Evolutionary conservation across 2,329 filamentous ascomycete species (phyloP).

Genomic region (Ophiocordyceps unilateralis): DNA sequence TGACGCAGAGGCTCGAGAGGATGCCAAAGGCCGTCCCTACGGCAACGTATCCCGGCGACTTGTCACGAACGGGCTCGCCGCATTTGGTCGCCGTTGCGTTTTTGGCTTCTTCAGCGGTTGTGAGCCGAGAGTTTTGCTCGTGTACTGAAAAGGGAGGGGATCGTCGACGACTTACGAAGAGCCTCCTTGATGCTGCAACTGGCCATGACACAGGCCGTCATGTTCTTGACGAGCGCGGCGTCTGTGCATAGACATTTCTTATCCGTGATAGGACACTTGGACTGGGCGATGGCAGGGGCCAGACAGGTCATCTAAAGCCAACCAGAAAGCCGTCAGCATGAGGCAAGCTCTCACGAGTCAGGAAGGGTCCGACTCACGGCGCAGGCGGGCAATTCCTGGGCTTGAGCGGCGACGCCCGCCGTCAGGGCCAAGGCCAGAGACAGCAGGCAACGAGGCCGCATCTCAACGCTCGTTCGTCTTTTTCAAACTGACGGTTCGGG

Average conservation of each 20-base stretch:
- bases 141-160: background rate
- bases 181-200: conserved; percentile 14
- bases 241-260: conserved; percentile 15
- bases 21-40: conserved; percentile 16
- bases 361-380: background rate
- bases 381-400: background rate
- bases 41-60: conserved; percentile 14
- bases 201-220: conserved; percentile 11
- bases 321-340: background rate
- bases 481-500: background rate
- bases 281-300: background rate
- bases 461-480: background rate
- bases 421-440: background rate
- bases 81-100: conserved; percentile 9
- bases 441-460: background rate
- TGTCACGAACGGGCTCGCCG: conserved; percentile 11
- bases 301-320: background rate
- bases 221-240: conserved; percentile 7
- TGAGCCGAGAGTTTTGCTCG: background rate
- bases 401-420: conserved; percentile 8
- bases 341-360: background rate
- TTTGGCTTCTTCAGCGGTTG: conserved; percentile 7
- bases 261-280: conserved; percentile 5
- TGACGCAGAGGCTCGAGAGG: conserved; percentile 21
- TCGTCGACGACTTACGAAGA: conserved; percentile 9